Evolutionary conservation across 1,284 basidiomycete species (phyloP).

Genomic region (Thelephora terrestris): DNA sequence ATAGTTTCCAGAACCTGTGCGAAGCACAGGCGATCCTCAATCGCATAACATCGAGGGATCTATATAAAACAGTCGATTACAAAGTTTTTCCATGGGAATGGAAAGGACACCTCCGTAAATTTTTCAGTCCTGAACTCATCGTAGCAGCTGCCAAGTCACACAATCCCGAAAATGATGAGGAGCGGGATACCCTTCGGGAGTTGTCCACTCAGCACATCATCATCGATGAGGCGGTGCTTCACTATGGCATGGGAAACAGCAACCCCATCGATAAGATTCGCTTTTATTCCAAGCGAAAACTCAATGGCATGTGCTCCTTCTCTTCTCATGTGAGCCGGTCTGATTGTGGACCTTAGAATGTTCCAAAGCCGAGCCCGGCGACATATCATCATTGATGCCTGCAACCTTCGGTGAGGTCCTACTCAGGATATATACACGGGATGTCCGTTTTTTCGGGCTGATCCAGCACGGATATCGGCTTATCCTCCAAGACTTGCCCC

Average conservation of each 20-base stretch:
- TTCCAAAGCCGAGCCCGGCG: conserved; percentile 36
- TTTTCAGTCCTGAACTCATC: conserved; percentile 45
- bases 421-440: conserved; percentile 57
- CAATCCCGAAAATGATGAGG: conserved; percentile 10
- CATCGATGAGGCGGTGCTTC: conserved; percentile 51
- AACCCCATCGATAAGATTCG: conserved; percentile 60
- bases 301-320: conserved; percentile 33
- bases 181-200: conserved; percentile 19
- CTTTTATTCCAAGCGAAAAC: conserved; percentile 65
- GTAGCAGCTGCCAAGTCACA: conserved; percentile 35
- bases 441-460: conserved; percentile 39
- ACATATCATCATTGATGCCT: conserved; percentile 56
- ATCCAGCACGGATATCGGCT: conserved; percentile 60
- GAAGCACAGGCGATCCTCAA: conserved; percentile 46
- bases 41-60: conserved; percentile 47
- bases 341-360: conserved; percentile 7
- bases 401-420: conserved; percentile 51
- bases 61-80: conserved; percentile 63
- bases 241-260: conserved; percentile 62
- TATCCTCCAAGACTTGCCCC: conserved; percentile 29
- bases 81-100: conserved; percentile 47
- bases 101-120: conserved; percentile 25
- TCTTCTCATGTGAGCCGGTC: conserved; percentile 4
- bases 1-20: conserved; percentile 41
- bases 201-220: conserved; percentile 44